Percentiles rank a stretch among this genome's conserved stretches.
phyloP scores from a whole-genome alignment of 2,329 filamentous ascomycete species.

The Neofusicoccum kwambonambiense region DNA sequence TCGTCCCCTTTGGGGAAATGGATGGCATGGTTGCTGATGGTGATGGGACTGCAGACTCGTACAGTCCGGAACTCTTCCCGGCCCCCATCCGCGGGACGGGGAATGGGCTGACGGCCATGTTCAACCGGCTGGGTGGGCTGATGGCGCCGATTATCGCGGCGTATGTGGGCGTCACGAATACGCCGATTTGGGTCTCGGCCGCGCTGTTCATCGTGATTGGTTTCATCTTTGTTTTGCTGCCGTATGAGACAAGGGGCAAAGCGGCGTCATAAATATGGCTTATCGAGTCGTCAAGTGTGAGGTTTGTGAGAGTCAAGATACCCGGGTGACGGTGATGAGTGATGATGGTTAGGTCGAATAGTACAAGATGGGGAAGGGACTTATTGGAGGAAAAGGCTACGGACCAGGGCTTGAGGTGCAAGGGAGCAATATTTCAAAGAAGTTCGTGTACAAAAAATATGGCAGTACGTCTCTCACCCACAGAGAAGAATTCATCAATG shows the following conservation, averaged over 20 bases:
- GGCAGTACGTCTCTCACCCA: too few relatives aligned
- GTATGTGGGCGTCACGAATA: conserved; percentile 36
- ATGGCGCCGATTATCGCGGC: conserved; percentile 62
- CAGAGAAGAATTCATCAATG: too few relatives aligned
- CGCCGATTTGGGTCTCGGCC: conserved; percentile 44
- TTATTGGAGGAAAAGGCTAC: too few relatives aligned
- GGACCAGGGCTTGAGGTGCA: too few relatives aligned
- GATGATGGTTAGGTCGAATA: too few relatives aligned
- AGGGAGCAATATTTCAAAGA: too few relatives aligned
- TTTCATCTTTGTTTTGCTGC: conserved; percentile 40
- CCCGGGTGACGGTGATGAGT: too few relatives aligned
- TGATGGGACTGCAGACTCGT: conserved; percentile 42
- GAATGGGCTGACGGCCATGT: conserved; percentile 67
- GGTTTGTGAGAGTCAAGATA: too few relatives aligned
- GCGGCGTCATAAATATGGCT: conserved; percentile 28
- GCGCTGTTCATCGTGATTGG: conserved; percentile 44
- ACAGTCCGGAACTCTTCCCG: conserved; percentile 74
- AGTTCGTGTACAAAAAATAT: too few relatives aligned
- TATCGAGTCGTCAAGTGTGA: neutral
- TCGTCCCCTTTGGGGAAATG: too few relatives aligned
- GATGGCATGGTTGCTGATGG: too few relatives aligned
- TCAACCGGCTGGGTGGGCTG: conserved; percentile 67
- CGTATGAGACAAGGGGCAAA: conserved; percentile 43
- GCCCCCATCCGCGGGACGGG: conserved; percentile 69
- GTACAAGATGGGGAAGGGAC: too few relatives aligned